Percentiles rank a stretch among this genome's conserved stretches.
These are phyloP conservation scores for Trichoderma orchidacearum DNA, from an alignment of 495 filamentous ascomycete genomes.

Conservation along the genomic window DNA sequence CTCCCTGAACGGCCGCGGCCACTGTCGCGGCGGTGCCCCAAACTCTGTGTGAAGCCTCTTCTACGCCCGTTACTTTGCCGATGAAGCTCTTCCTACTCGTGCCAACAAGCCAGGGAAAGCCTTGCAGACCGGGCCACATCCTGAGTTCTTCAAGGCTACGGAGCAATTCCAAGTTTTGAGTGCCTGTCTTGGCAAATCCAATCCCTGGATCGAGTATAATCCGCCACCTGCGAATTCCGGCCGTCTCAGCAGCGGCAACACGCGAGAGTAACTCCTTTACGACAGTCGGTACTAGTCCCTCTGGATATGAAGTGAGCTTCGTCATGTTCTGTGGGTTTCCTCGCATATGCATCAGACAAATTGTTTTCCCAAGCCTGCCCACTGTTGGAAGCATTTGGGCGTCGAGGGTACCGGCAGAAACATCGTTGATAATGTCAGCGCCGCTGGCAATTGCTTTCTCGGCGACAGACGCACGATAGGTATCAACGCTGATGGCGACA, in stretches of 20 bases:
- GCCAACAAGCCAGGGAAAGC: conserved; percentile 81
- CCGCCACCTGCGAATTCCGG: conserved; percentile 81
- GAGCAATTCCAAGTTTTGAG: conserved; percentile 71
- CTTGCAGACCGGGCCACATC: conserved; percentile 45
- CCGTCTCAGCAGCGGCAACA: conserved; percentile 62
- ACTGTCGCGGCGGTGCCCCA: conserved; percentile 89
- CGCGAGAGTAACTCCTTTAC: conserved; percentile 54
- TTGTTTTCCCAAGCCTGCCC: conserved; percentile 63
- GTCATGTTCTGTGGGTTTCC: conserved; percentile 80
- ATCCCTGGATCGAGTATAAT: conserved; percentile 91
- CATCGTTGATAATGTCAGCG: conserved; percentile 90
- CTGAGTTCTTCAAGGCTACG: conserved; percentile 50
- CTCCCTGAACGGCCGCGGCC: conserved; percentile 74
- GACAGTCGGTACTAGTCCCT: conserved; percentile 59
- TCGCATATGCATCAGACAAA: conserved; percentile 93
- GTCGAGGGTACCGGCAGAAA: conserved; percentile 73
- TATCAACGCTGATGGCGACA: conserved; percentile 75
- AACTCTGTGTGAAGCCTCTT: conserved; percentile 39
- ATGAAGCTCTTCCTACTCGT: conserved; percentile 86
- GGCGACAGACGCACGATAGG: conserved; percentile 81
- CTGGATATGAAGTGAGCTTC: conserved; percentile 50
- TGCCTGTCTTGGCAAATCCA: conserved; percentile 76
- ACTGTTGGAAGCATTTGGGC: conserved; percentile 69
- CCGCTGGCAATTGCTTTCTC: conserved; percentile 65
- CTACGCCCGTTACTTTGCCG: conserved; percentile 65